A percentile compares a stretch with the other conserved stretches of the same genome.
Evolutionary conservation across 1,284 basidiomycete genomes (phyloP).

Genomic region (Ganoderma boninense): DNA sequence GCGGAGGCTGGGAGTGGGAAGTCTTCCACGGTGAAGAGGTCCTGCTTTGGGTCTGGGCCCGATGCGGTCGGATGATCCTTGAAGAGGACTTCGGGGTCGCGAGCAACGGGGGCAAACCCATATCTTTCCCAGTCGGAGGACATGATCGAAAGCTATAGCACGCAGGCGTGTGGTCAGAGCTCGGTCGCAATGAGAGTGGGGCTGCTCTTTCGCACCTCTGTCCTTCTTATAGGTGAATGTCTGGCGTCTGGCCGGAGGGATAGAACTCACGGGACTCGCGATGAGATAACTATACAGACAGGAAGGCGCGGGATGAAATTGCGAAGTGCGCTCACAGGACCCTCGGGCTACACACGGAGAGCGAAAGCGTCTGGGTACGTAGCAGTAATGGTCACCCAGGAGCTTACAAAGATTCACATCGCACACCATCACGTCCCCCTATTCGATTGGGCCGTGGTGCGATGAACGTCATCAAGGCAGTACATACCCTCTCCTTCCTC

Average conservation of each 20-base stretch:
- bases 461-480: background rate
- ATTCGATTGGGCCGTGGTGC: background rate
- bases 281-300: background rate
- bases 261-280: background rate
- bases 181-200: background rate
- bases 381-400: too few species aligned
- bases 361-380: background rate
- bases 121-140: slow-evolving; percentile 42
- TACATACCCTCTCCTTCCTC: background rate
- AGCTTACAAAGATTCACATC: background rate
- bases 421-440: background rate
- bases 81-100: slow-evolving; percentile 59
- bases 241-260: background rate
- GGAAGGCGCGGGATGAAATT: background rate
- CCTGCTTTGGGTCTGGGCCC: slow-evolving; percentile 55
- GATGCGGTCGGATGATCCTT: slow-evolving; percentile 56
- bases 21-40: slow-evolving; percentile 49
- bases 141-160: slow-evolving; percentile 9
- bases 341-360: background rate
- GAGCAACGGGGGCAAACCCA: slow-evolving; percentile 57
- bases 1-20: slow-evolving; percentile 55
- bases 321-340: background rate
- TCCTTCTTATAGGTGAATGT: background rate
- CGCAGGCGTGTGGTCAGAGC: background rate
- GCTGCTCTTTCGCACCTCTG: background rate